Base-by-base conservation (phyloP, 495 filamentous ascomycete species). In the Physcia stellaris region DNA sequence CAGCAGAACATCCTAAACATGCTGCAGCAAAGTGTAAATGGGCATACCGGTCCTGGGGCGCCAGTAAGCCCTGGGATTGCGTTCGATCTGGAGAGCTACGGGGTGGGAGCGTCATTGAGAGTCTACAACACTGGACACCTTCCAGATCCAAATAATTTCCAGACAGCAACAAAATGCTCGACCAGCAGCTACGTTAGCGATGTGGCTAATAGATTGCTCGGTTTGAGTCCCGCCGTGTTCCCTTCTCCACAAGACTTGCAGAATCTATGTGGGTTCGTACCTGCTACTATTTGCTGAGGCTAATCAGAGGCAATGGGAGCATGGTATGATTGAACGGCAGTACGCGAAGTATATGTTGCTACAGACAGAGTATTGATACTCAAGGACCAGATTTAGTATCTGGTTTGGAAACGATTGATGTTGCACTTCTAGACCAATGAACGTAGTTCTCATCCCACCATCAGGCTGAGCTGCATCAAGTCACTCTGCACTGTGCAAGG, bases 91-190 rank as follows among this genome's bases (percentile, higher is more conserved):
- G n/a, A 12, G 4, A 31, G 29, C 1, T 13, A 40, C 21, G 37
- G 29, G 11, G 24, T 40, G 6, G 42, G 24, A 6, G 27, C 20
- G 24, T 23, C 42, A 15, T 20, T 45, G 11, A 39, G 42, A 11
- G 30, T 36, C 9, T 45, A 40, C 37, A 45, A 45, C 18, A 45
- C 42, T n/a, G 42, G 42, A 6, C 39, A 37, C 6, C 22, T 40
- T 4, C 13, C 16, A 31, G 31, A 45, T 27, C 17, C 29, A 12
- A 40, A 35, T 6, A 31, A 45, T 40, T 22, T 45, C 9, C 27
- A 16, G 6, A n/a, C 33, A 0, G 19, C 38, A 3, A 27, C 30
- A 28, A 24, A 29, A 21, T 23, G 20, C 17, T 32, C 23, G 4
- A 45, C 42, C 16, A n/a, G 7, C n/a, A 35, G 33, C 33, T 21